Base-by-base conservation (phyloP, 164 flowering plant genomes). In the Magnolia sinica region DNA sequence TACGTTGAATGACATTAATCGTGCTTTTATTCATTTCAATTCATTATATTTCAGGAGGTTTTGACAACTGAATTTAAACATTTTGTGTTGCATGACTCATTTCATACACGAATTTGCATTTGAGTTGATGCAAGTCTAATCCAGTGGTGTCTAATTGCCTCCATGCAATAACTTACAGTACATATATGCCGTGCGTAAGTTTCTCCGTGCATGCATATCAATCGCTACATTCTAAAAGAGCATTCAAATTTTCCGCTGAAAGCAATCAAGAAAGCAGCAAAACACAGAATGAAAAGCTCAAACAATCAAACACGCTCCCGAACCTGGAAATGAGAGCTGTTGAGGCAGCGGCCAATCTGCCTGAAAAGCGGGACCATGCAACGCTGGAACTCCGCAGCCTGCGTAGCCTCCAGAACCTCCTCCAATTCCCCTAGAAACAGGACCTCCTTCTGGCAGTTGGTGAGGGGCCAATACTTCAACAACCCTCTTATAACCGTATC, bases 401-500 rank as follows among this genome's bases (percentile, higher is more conserved):
- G 85, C n/a, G 87, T 82, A 66, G 80, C 83, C 68, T 84, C 87
- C 76, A 84, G 65, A 64, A 87, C 89, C 76, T 87, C 89, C 78
- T 87, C 89, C 71, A 87, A 75, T 70, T 87, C 89, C 14, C 85
- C 87, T 8, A 87, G 79, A 81, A 85, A 85, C 61, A 85, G 80
- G 77, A 85, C 85, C 79, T 87, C 89, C 82, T 85, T 87, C 79
- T 77, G 83, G 76, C 89, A 84, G 59, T 85, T 87, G 61, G 85
- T 87, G 37, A 87, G 76, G 5, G 89, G 89, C 89, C 89, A 87
- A 67, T 84, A 87, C 84, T 87, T 87, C 80, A 85, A 76, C 77
- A 87, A 75, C 70, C 89, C 89, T 81, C 85, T 87, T 51, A 87
- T 83, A 16, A 87, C 87, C 24, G 80, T 85, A 79, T 85, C 88